Percentiles rank a stretch among this genome's conserved stretches.
phyloP scores from a whole-genome alignment of 2,329 filamentous ascomycete genomes.

The Cladophialophora exuberans region DNA sequence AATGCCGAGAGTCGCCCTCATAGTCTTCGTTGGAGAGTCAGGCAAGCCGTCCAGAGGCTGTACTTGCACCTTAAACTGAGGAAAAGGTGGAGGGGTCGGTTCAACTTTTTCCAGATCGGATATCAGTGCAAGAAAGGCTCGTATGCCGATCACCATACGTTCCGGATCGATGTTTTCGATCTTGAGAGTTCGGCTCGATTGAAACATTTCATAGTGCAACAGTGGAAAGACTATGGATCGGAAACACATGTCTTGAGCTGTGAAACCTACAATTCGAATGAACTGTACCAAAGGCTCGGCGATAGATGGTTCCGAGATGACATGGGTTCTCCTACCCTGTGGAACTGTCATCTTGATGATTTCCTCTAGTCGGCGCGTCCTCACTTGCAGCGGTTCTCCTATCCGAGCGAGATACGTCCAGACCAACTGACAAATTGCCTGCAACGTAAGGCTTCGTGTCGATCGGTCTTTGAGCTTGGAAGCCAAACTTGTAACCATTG shows the following conservation, averaged over 20 bases:
- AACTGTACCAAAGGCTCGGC: conserved; percentile 91
- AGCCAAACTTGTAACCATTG: conserved; percentile 76
- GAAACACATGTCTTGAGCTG: conserved; percentile 92
- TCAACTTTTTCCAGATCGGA: conserved; percentile 86
- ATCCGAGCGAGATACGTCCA: conserved; percentile 94
- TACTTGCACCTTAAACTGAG: conserved; percentile 59
- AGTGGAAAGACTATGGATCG: conserved; percentile 90
- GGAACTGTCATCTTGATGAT: conserved; percentile 84
- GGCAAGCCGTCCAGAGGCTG: conserved; percentile 40
- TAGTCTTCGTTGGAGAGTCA: conserved; percentile 39
- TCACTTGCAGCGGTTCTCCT: conserved; percentile 69
- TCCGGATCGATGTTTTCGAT: conserved; percentile 95
- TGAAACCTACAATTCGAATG: conserved; percentile 91
- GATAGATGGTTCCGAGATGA: conserved; percentile 81
- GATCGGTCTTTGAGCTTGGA: conserved; percentile 81
- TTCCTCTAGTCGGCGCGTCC: conserved; percentile 82
- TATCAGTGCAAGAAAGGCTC: conserved; percentile 91
- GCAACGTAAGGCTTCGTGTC: conserved; percentile 77
- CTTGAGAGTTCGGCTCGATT: conserved; percentile 73
- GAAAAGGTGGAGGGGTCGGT: conserved; percentile 78
- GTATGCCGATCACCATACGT: conserved; percentile 94
- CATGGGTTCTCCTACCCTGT: conserved; percentile 74
- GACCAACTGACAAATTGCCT: conserved; percentile 84
- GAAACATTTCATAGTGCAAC: conserved; percentile 89
- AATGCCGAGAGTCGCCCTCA: conserved; percentile 43